These are phyloP conservation scores for Didymella pinodella DNA, from an alignment of 2,329 filamentous ascomycete genomes.

Conservation along the genomic window DNA sequence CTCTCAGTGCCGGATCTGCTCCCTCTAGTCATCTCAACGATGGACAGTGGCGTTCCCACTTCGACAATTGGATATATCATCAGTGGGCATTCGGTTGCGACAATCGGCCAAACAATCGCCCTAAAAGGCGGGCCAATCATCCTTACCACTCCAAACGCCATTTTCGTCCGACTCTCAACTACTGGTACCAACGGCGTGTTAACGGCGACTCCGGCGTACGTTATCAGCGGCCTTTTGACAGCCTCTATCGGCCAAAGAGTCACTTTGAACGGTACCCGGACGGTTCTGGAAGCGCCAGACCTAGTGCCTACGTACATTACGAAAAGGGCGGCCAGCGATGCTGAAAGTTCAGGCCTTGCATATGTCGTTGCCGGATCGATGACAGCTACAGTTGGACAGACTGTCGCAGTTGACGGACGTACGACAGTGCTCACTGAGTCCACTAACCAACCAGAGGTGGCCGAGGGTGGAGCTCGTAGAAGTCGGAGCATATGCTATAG, in stretches of 20 bases:
- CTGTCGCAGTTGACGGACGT: conserved; percentile 21
- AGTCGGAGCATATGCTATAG: background rate
- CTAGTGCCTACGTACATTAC: background rate
- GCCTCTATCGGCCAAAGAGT: conserved; percentile 3
- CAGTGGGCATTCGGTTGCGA: background rate
- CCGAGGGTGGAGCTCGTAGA: background rate
- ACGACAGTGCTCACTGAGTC: conserved; percentile 19
- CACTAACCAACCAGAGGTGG: background rate
- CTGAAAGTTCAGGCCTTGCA: background rate
- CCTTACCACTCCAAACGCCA: background rate
- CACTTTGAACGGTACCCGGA: background rate
- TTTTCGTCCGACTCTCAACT: background rate
- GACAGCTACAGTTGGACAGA: conserved; percentile 23
- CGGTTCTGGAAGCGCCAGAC: background rate
- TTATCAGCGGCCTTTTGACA: background rate
- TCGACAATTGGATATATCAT: background rate
- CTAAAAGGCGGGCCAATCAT: background rate
- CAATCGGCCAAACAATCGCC: background rate
- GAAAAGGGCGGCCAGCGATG: background rate
- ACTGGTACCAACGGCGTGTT: background rate
- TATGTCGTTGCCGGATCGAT: background rate
- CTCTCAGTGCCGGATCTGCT: background rate
- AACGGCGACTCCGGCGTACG: background rate
- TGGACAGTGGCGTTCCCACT: background rate
- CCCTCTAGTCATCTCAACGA: background rate